Percentiles rank a stretch among this genome's conserved stretches.
Conservation (phyloP, 208 protist genomes). For the Dictyostelium gargantuum region DNA sequence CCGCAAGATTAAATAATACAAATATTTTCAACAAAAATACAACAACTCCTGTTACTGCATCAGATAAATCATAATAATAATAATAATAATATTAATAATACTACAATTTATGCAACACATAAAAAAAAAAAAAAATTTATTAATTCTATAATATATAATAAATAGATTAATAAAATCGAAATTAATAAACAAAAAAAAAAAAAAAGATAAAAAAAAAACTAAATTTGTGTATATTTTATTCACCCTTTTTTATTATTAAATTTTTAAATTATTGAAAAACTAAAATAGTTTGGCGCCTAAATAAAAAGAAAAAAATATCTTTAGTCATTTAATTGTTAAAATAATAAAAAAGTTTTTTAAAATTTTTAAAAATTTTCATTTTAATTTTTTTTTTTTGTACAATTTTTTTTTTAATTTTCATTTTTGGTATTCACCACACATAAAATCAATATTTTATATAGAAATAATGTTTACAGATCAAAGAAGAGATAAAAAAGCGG, state of each 20-base stretch:
- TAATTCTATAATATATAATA: too few relatives aligned
- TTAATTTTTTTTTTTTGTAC: background rate
- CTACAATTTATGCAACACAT: background rate
- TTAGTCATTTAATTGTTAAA: too few relatives aligned
- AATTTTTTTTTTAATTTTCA: background rate
- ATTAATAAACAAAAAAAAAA: too few relatives aligned
- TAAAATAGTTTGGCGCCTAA: too few relatives aligned
- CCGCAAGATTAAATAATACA: background rate
- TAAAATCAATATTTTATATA: background rate
- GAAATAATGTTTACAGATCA: constrained; percentile 19
- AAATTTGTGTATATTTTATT: too few relatives aligned
- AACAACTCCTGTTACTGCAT: background rate
- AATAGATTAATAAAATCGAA: too few relatives aligned
- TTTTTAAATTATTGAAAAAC: too few relatives aligned
- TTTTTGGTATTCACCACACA: background rate
- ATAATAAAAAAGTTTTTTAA: too few relatives aligned
- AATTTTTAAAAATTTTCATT: background rate
- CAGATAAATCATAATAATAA: background rate
- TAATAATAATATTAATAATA: background rate
- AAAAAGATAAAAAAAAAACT: too few relatives aligned
- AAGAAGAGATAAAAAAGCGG: constrained; percentile 51
- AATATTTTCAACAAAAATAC: background rate
- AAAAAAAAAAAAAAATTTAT: background rate
- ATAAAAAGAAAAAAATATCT: background rate
- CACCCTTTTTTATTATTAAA: too few relatives aligned